These are phyloP conservation scores for Gonapodya sp. DNA, from an alignment of 192 early-diverging fungal species.

Conservation along the genomic window DNA sequence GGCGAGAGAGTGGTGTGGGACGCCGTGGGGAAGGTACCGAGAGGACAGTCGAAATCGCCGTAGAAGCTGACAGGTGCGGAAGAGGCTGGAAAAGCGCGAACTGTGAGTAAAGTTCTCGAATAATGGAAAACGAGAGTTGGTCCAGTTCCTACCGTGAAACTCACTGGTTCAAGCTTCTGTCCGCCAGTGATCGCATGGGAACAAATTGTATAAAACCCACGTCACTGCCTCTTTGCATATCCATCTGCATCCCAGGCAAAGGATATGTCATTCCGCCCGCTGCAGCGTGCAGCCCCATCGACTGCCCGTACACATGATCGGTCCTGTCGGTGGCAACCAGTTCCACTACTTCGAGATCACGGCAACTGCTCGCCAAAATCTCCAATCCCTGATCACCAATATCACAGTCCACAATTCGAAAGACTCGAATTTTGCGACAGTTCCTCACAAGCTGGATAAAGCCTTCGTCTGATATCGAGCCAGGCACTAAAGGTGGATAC, in stretches of 20 bases:
- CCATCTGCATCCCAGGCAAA: background rate
- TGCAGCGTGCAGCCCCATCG: background rate
- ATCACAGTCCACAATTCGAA: background rate
- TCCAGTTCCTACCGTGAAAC: no score
- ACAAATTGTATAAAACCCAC: background rate
- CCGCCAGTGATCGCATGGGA: background rate
- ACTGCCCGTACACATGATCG: background rate
- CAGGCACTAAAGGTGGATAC: background rate
- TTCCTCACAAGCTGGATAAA: background rate
- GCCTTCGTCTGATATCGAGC: background rate
- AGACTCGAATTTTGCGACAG: background rate
- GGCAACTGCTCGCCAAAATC: background rate
- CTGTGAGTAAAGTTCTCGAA: background rate
- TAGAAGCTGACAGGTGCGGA: background rate
- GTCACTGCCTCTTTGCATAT: background rate
- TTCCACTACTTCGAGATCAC: background rate
- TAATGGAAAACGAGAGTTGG: background rate
- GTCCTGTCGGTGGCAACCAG: background rate
- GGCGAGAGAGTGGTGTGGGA: background rate
- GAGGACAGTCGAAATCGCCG: background rate
- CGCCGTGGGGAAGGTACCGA: background rate
- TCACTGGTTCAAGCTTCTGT: background rate
- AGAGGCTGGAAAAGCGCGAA: background rate
- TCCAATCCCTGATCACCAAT: background rate
- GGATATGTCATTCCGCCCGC: background rate